Evolutionary conservation across 106 monocot genomes (phyloP).

Genomic region (Agapanthus africanus): DNA sequence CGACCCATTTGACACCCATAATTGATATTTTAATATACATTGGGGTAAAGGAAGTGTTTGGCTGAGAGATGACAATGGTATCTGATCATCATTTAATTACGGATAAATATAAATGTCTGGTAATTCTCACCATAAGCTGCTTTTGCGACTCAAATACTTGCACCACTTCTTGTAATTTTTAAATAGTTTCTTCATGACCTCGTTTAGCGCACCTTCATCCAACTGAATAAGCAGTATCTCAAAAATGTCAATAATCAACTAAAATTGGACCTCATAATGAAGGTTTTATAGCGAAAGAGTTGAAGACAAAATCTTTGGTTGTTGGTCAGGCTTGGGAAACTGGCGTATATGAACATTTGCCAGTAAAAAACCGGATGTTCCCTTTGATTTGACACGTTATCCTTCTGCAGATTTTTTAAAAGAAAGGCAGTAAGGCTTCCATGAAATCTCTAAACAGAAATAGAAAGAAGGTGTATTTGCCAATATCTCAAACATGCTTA

Average conservation of each 20-base stretch:
- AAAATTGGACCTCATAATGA: neutral
- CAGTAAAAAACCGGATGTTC: slow-evolving; percentile 83
- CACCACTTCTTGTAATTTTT: slow-evolving; percentile 97
- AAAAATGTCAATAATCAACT: neutral
- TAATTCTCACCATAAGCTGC: slow-evolving; percentile 76
- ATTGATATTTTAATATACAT: too few species aligned
- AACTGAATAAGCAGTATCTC: slow-evolving; percentile 32
- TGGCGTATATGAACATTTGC: slow-evolving; percentile 96
- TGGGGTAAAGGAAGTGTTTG: too few species aligned
- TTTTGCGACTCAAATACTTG: slow-evolving; percentile 79
- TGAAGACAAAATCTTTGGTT: slow-evolving; percentile 51
- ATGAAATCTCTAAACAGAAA: too few species aligned
- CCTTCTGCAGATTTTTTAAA: slow-evolving; percentile 72
- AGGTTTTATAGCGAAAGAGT: neutral
- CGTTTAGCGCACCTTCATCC: slow-evolving; percentile 73
- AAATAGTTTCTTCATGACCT: slow-evolving; percentile 90
- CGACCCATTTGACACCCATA: too few species aligned
- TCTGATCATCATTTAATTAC: too few species aligned
- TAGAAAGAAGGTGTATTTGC: too few species aligned
- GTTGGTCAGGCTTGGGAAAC: slow-evolving; percentile 66
- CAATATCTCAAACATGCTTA: too few species aligned
- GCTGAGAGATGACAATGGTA: too few species aligned
- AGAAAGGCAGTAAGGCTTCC: too few species aligned
- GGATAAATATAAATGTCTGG: too few species aligned
- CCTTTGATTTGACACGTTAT: slow-evolving; percentile 94